A percentile compares a stretch with the other conserved stretches of the same genome.
phyloP scores from a whole-genome alignment of 345 rosid genomes.

The Carallia pectinifolia region DNA sequence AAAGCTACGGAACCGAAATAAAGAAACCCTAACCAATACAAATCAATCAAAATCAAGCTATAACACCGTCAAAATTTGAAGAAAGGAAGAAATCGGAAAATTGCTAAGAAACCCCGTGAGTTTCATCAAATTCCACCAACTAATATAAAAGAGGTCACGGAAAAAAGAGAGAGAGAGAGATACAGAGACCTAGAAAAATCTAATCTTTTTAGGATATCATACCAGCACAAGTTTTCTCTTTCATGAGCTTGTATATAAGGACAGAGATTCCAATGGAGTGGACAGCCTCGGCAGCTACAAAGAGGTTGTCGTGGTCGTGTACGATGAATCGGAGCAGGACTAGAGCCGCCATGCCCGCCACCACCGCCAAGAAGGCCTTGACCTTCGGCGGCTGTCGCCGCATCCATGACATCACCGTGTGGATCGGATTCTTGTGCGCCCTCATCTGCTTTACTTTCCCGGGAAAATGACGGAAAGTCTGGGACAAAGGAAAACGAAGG shows the following conservation, averaged over 20 bases:
- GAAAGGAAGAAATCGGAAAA: too few species aligned
- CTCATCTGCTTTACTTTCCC: constrained; percentile 38
- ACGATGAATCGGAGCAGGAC: constrained; percentile 85
- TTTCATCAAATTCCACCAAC: too few species aligned
- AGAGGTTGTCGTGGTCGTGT: constrained; percentile 93
- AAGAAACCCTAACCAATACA: too few species aligned
- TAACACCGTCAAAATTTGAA: too few species aligned
- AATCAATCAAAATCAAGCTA: too few species aligned
- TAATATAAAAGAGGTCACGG: neutral
- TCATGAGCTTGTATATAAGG: constrained; percentile 87
- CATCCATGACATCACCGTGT: constrained; percentile 73
- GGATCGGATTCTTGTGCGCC: constrained; percentile 61
- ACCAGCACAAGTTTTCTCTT: constrained; percentile 96
- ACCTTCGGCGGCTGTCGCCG: constrained; percentile 97
- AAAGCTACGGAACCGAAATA: too few species aligned
- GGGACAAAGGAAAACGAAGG: neutral
- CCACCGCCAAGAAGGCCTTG: constrained; percentile 86
- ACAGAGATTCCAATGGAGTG: constrained; percentile 94
- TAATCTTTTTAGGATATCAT: neutral
- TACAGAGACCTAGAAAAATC: neutral
- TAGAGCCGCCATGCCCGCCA: constrained; percentile 80
- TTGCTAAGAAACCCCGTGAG: too few species aligned
- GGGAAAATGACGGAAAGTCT: neutral
- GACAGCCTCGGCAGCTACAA: constrained; percentile 95
- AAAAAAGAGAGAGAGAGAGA: neutral